phyloP scores from a whole-genome alignment of 768 basidiomycete species.

The Auricularia sp. region DNA sequence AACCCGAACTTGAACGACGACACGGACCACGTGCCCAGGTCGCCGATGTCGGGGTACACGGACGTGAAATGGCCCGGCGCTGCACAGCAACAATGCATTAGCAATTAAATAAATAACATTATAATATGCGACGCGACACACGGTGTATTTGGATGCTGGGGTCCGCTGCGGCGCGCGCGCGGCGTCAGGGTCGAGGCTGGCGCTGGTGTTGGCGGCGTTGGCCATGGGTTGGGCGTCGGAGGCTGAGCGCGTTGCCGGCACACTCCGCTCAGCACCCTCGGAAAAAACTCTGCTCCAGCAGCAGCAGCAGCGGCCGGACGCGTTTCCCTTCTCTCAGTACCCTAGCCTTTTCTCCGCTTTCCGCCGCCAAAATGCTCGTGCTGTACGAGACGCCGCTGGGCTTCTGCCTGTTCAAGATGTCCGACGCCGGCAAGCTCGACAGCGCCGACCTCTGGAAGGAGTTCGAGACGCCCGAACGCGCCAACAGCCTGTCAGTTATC shows the following conservation, averaged over 20 bases:
- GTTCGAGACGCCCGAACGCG: slow-evolving; percentile 85
- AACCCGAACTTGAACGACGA: slow-evolving; percentile 96
- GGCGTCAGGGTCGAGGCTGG: too few species aligned
- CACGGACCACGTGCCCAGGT: slow-evolving; percentile 88
- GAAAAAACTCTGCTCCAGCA: background rate
- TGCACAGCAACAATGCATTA: background rate
- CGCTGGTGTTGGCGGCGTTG: background rate
- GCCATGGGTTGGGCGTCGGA: too few species aligned
- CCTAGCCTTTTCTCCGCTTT: background rate
- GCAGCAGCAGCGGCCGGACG: background rate
- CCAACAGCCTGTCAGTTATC: slow-evolving; percentile 74
- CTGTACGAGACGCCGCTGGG: slow-evolving; percentile 93
- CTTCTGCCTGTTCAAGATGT: slow-evolving; percentile 96
- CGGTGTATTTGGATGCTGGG: background rate
- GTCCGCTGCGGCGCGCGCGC: background rate
- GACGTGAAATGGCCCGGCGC: slow-evolving; percentile 3
- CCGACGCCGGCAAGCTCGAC: slow-evolving; percentile 77
- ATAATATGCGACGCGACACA: background rate
- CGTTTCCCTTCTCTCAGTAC: background rate
- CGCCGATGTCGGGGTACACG: slow-evolving; percentile 61
- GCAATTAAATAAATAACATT: background rate
- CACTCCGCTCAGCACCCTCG: background rate
- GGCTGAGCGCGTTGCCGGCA: background rate
- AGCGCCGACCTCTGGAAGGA: slow-evolving; percentile 83
- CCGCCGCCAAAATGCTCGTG: slow-evolving; percentile 61